These are phyloP conservation scores for Candida coquimbonensis DNA, from an alignment of 805 yeast species.

Conservation along the genomic window DNA sequence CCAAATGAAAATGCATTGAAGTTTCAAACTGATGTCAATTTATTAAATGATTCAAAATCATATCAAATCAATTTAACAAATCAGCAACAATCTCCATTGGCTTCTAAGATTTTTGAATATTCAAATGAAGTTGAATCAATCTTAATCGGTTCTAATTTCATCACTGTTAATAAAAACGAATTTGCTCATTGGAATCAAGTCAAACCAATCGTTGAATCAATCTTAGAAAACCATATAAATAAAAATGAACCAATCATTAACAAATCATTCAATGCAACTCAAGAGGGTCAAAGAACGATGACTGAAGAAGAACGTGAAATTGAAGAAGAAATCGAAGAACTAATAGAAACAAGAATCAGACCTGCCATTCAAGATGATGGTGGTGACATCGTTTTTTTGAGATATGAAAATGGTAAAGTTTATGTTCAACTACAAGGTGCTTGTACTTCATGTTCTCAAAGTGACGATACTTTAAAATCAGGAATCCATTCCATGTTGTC, in stretches of 20 bases:
- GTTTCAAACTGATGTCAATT: conserved; percentile 37
- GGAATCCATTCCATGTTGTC: conserved; percentile 97
- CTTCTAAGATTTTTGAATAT: conserved; percentile 45
- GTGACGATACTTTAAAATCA: conserved; percentile 86
- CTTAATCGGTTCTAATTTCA: conserved; percentile 67
- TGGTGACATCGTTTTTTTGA: conserved; percentile 88
- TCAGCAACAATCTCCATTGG: conserved; percentile 50
- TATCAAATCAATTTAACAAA: conserved; percentile 18
- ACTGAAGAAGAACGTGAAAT: conserved; percentile 71
- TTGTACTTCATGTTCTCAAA: conserved; percentile 86
- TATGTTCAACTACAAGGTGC: conserved; percentile 90
- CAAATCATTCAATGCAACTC: conserved; percentile 2
- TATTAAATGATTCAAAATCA: conserved; percentile 22
- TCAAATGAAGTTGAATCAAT: conserved; percentile 59
- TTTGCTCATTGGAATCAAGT: conserved; percentile 66
- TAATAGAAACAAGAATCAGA: conserved; percentile 88
- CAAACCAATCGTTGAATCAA: conserved; percentile 51
- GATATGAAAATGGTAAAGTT: conserved; percentile 82
- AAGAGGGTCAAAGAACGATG: conserved; percentile 5
- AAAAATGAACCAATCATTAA: conserved; percentile 27
- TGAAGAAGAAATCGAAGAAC: conserved; percentile 82
- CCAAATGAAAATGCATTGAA: conserved; percentile 75
- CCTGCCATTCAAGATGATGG: conserved; percentile 99
- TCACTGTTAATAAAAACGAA: conserved; percentile 65
- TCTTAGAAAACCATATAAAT: conserved; percentile 31